These are phyloP conservation scores for Aureobasidium pullulans DNA, from an alignment of 2,329 filamentous ascomycete genomes.

Conservation along the genomic window DNA sequence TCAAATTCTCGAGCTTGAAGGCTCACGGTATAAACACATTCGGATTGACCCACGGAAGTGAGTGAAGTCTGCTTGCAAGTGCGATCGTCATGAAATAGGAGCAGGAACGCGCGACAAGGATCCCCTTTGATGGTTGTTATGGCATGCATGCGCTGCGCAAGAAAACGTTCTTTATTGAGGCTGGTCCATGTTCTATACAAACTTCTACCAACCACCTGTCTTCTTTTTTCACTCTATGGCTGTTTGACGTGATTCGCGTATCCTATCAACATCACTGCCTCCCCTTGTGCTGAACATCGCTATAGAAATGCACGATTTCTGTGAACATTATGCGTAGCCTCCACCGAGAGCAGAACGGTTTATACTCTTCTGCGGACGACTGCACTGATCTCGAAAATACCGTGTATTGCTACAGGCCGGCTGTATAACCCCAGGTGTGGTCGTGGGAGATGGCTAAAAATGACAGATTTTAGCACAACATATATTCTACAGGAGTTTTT, in stretches of 20 bases:
- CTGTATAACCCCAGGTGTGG: too few species aligned
- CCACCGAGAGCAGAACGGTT: too few species aligned
- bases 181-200: not conserved
- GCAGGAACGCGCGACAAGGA: not conserved
- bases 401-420: too few species aligned
- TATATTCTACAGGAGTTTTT: too few species aligned
- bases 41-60: not conserved
- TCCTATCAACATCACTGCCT: not conserved
- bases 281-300: too few species aligned
- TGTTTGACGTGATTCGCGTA: not conserved
- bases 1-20: not conserved
- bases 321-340: too few species aligned
- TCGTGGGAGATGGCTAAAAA: too few species aligned
- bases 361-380: too few species aligned
- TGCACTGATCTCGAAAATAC: too few species aligned
- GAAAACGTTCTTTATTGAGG: conserved; percentile 2
- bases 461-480: too few species aligned
- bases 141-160: conserved; percentile 5
- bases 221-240: conserved; percentile 2
- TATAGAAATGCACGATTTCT: too few species aligned
- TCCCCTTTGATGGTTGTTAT: not conserved
- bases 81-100: not conserved
- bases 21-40: not conserved
- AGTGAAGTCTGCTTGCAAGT: not conserved
- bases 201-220: conserved; percentile 13